phyloP scores from a whole-genome alignment of 805 yeast genomes.

The Ogataea siamensis region DNA sequence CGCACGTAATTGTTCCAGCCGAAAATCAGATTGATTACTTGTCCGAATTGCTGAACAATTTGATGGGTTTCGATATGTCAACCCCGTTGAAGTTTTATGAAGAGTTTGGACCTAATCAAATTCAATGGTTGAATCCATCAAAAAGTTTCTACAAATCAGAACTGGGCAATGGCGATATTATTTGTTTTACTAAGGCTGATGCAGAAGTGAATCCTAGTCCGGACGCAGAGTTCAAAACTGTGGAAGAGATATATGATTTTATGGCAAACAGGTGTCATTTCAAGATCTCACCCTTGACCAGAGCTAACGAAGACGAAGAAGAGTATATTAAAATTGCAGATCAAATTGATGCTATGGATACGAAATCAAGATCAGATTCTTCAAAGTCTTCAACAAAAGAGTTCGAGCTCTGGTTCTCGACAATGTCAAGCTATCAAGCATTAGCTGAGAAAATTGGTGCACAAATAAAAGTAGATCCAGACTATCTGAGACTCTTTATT shows the following conservation, averaged over 20 bases:
- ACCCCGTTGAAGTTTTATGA: conserved; percentile 47
- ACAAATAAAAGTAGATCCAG: conserved; percentile 52
- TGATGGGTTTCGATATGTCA: conserved; percentile 39
- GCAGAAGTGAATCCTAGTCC: conserved; percentile 6
- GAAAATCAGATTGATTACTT: conserved; percentile 44
- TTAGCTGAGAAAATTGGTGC: conserved; percentile 62
- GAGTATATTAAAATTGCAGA: conserved; percentile 46
- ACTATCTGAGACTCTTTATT: conserved; percentile 63
- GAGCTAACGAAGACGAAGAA: conserved; percentile 44
- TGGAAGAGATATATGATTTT: conserved; percentile 50
- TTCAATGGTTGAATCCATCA: conserved; percentile 43
- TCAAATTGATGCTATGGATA: conserved; percentile 24
- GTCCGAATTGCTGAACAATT: conserved; percentile 38
- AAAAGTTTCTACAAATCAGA: conserved; percentile 55
- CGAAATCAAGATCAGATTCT: conserved; percentile 16
- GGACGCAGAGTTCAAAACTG: conserved; percentile 30
- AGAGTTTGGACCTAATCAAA: conserved; percentile 56
- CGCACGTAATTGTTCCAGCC: conserved; percentile 53
- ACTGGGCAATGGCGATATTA: conserved; percentile 65
- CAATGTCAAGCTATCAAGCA: conserved; percentile 54
- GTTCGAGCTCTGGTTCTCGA: conserved; percentile 69
- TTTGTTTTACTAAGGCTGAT: conserved; percentile 35
- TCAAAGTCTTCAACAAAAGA: conserved; percentile 15
- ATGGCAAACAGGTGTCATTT: conserved; percentile 61
- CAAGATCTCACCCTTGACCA: conserved; percentile 43